Conservation (phyloP, 257 asterid genomes). For the Plantago ovata region DNA sequence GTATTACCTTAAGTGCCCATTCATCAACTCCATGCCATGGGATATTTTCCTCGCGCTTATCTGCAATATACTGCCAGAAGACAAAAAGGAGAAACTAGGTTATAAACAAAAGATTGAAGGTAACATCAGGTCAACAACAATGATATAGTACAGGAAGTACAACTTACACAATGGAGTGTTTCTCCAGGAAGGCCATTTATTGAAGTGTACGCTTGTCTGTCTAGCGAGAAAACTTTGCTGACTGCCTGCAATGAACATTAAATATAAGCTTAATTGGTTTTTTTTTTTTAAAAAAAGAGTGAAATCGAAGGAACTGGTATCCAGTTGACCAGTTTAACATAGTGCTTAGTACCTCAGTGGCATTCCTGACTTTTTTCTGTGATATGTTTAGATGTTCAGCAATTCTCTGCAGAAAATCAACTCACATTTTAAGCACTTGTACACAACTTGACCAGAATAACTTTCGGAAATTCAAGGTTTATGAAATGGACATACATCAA, state of each 20-base stretch:
- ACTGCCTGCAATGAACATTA: conserved; percentile 49
- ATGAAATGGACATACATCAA: conserved; percentile 50
- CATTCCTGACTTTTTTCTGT: conserved; percentile 86
- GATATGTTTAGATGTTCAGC: conserved; percentile 88
- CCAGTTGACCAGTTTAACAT: neutral
- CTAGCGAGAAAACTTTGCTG: conserved; percentile 87
- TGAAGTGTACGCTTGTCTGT: conserved; percentile 88
- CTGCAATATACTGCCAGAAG: conserved; percentile 73
- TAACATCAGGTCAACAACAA: conserved; percentile 2
- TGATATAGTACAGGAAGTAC: conserved; percentile 3
- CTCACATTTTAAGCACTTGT: conserved; percentile 12
- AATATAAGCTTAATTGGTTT: conserved; percentile 10
- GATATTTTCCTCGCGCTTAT: conserved; percentile 60
- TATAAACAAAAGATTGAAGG: neutral
- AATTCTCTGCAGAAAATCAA: conserved; percentile 56
- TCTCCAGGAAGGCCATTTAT: conserved; percentile 84
- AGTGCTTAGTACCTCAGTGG: conserved; percentile 72
- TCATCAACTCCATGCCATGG: conserved; percentile 84
- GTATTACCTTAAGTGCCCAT: conserved; percentile 84
- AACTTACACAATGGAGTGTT: conserved; percentile 81
- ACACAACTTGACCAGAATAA: neutral
- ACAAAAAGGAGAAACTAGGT: conserved; percentile 13
- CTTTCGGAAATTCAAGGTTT: conserved; percentile 2
- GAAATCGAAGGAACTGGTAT: conserved; percentile 12
- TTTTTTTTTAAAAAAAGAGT: neutral